phyloP scores from a whole-genome alignment of 805 yeast species.

The Yamadazyma paraphyllophila region DNA sequence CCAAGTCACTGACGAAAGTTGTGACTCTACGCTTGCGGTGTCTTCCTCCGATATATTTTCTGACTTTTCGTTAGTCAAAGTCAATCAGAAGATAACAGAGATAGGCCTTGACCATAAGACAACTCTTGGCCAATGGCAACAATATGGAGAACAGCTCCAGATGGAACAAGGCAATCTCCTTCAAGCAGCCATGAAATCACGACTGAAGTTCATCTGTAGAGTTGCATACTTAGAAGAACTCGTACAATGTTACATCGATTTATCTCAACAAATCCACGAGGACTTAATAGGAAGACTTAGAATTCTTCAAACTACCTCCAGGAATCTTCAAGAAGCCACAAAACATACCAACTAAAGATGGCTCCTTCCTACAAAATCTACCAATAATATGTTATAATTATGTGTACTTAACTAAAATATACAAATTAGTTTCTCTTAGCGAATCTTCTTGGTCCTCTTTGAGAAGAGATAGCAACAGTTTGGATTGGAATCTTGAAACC shows the following conservation, averaged over 20 bases:
- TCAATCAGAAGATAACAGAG: neutral
- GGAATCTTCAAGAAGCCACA: neutral
- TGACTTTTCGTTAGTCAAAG: neutral
- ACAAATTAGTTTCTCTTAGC: constrained; percentile 75
- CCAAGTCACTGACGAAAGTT: neutral
- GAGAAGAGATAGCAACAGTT: constrained; percentile 83
- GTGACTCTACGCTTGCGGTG: no score
- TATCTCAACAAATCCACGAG: neutral
- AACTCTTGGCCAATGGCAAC: neutral
- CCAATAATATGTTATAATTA: constrained; percentile 3
- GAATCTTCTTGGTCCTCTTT: constrained; percentile 88
- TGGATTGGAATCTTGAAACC: constrained; percentile 86
- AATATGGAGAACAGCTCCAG: neutral
- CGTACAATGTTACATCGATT: neutral
- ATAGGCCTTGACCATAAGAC: neutral
- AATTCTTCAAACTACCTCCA: neutral
- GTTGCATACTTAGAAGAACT: neutral
- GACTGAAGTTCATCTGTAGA: neutral
- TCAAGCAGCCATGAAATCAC: neutral
- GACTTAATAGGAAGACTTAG: neutral
- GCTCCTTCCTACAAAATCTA: neutral
- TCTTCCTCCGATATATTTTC: no score
- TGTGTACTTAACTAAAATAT: constrained; percentile 7
- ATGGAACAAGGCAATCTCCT: neutral
- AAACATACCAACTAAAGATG: no score